A percentile compares a stretch with the other conserved stretches of the same genome.
Evolutionary conservation across 352 stramenopile species (phyloP).

Genomic region (Halophytophthora polymorphica): DNA sequence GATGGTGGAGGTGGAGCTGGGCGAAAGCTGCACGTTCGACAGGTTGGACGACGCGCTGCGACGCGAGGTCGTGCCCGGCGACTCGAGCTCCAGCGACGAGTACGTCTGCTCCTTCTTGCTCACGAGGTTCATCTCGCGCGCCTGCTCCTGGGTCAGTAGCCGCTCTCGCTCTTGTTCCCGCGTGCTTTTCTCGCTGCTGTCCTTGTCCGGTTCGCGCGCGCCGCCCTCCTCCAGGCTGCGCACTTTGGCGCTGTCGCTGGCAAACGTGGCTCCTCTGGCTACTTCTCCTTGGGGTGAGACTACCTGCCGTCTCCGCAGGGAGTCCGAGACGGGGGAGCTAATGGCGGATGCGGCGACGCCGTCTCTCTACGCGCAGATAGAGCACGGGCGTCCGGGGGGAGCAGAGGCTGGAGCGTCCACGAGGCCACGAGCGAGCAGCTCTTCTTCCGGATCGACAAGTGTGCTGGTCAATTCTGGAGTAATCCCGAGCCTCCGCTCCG

Average conservation of each 20-base stretch:
- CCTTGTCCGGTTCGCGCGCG: neutral
- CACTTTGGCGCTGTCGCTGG: neutral
- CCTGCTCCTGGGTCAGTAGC: neutral
- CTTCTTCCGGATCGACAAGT: no score
- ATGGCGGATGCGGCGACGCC: conserved; percentile 6
- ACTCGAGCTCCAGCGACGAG: conserved; percentile 71
- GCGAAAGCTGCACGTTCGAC: conserved; percentile 45
- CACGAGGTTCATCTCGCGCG: conserved; percentile 53
- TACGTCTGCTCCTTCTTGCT: conserved; percentile 77
- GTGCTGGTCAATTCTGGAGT: conserved; percentile 2
- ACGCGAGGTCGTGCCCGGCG: conserved; percentile 30
- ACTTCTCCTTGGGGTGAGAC: neutral
- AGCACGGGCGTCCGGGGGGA: neutral
- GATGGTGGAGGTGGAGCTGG: conserved; percentile 28
- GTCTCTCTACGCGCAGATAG: conserved; percentile 5
- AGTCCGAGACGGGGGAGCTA: conserved; percentile 4
- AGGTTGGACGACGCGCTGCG: conserved; percentile 27
- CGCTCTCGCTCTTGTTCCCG: neutral
- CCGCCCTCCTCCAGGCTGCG: neutral
- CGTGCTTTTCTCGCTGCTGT: conserved; percentile 4
- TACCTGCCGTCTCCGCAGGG: conserved; percentile 2
- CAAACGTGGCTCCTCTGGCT: no score
- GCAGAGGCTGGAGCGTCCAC: no score
- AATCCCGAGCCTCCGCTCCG: no score
- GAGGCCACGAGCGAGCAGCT: no score